Base-by-base conservation (phyloP, 768 basidiomycete genomes). In the Rhodosporidiobolus odoratus region DNA sequence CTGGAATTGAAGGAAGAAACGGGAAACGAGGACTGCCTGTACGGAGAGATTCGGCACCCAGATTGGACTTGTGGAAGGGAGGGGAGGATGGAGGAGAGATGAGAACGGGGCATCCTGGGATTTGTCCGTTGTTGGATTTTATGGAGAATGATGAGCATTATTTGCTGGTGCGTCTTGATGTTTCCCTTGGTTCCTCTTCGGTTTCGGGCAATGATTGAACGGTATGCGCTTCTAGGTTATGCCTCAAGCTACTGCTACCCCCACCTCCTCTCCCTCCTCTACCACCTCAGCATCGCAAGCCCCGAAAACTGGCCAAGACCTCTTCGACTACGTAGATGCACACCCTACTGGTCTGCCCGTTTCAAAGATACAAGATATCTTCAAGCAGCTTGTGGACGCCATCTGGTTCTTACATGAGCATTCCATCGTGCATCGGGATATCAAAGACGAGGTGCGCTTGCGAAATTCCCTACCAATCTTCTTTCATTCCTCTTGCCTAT, bases 101-200 rank as follows among this genome's bases (percentile, higher is more conserved):
- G 66, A 27, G 7, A 54, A 88, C 89, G 76, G 94, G 94, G 3
- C 95, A 97, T 78, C 94, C 95, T 8, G 95, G 94, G 78, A 91
- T 99, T 64, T 93, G 93, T 78, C 90, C 91, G 34, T 83, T 99
- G 40, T 83, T 94, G 61, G 95, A 98, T 78, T 99, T 95, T 79
- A 98, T 97, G 78, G 95, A 98, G 79, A 95, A 98, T 78, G 86
- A 84, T 63, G 90, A 96, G 80, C 96, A 91, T 78, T 99, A 98
- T 79, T 96, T 97, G 80, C 85, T 97, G 76, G 88, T 97, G 58
- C 83, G 97, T 62, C 91, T 92, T 71, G 78, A n/a, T 61, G 79
- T 79, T 48, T 62, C 68, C 54, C 25, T 65, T 40, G 19, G 59
- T 70, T 53, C 53, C 23, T 32, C 17, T 25, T 62, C 52, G 50